Evolutionary conservation across 768 basidiomycete species (phyloP), one percentile per base, ranked within the genome.

Genomic region (Lactarius psammicola): DNA sequence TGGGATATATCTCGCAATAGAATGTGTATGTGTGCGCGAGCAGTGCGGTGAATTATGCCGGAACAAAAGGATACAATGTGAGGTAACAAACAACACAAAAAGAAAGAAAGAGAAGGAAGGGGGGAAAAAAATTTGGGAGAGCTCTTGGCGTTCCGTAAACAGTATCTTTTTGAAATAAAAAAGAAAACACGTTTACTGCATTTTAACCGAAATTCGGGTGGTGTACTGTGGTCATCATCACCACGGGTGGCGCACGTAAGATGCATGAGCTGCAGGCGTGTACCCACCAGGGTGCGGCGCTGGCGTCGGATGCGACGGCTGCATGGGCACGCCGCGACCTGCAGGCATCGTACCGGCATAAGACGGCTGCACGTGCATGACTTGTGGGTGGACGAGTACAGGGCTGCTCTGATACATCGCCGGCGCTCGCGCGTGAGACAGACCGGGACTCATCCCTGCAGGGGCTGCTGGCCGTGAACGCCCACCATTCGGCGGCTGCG

Each of bases 341-440:
- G 64, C 67, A 7, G 70, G 72, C 62, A 56, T 64, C n/a, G 62
- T 3, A 34, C 63, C 59, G 10, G 73, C 54, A 60, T 80, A 81
- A 1, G 77, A 72, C 26, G 76, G 77, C 40, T 62, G 68, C 61
- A 77, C 75, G 74, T 51, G 73, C 65, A 44, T 70, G 56, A 59
- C 80, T 36, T 79, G 80, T 7, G 79, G 72, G 58, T 78, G 88
- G 79, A 92, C 83, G 74, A 92, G 74, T 20, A 86, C 85, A 13
- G 90, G 89, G 72, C 88, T 90, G 42, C 81, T 76, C 6, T 80
- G 81, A 74, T 90, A 91, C 83, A 90, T 86, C 18, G 64, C 72
- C 44, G 72, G 76, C 53, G 74, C 74, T 59, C 81, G 76, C 28
- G 78, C 77, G 56, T 73, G 74, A 4, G 83, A 76, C 78, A 89